Evolutionary conservation across 495 filamentous ascomycete genomes (phyloP).

Genomic region (Penicillium ochrochloron): DNA sequence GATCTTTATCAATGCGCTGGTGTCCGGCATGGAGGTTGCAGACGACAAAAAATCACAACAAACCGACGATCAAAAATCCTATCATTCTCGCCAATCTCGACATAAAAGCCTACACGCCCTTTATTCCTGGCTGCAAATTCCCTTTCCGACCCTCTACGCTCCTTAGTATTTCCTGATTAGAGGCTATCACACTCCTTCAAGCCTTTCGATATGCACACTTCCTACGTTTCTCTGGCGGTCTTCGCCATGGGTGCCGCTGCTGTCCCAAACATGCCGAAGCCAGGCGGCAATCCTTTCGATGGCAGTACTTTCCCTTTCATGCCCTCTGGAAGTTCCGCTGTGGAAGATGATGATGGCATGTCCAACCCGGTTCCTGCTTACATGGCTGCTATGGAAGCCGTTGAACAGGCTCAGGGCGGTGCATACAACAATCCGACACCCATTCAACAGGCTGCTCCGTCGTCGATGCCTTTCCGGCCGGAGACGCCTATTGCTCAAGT

Average conservation of each 20-base stretch:
- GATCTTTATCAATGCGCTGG: conserved; percentile 21
- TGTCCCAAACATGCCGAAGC: conserved; percentile 24
- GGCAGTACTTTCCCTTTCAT: conserved; percentile 29
- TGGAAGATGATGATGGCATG: conserved; percentile 25
- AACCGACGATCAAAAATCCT: conserved; percentile 15
- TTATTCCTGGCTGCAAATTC: conserved; percentile 15
- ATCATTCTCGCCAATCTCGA: conserved; percentile 8
- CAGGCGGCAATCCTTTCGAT: conserved; percentile 18
- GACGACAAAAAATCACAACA: conserved; percentile 20
- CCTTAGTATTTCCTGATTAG: conserved; percentile 13
- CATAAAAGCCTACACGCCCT: conserved; percentile 30
- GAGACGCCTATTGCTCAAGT: neutral
- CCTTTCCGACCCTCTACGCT: conserved; percentile 25
- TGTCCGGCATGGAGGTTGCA: conserved; percentile 28
- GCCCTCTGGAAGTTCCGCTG: conserved; percentile 11
- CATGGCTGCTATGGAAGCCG: conserved; percentile 25
- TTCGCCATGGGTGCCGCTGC: conserved; percentile 31
- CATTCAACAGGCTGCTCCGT: conserved; percentile 1
- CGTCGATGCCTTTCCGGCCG: neutral
- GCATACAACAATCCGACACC: conserved; percentile 11
- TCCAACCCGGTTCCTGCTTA: conserved; percentile 22
- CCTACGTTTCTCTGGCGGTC: conserved; percentile 33
- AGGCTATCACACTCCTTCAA: conserved; percentile 4
- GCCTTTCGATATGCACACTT: conserved; percentile 25
- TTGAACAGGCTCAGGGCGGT: conserved; percentile 9